A percentile compares a stretch with the other conserved stretches of the same genome.
Conservation (phyloP, 768 basidiomycete genomes). For the Mycena galericulata region DNA sequence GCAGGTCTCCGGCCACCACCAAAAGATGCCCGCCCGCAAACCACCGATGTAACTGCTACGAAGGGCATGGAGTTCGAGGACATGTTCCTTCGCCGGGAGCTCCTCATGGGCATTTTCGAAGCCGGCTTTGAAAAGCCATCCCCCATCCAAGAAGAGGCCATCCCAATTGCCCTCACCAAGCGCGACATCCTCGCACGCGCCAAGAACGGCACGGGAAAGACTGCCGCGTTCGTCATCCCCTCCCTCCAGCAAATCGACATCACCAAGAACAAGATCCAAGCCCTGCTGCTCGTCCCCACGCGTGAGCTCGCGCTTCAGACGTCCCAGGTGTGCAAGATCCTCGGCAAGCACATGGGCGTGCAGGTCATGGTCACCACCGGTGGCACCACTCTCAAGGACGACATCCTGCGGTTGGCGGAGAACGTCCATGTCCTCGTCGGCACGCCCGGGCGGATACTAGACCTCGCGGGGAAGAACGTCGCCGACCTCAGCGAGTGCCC, state of each 20-base stretch:
- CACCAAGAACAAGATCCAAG: conserved; percentile 89
- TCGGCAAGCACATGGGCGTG: conserved; percentile 94
- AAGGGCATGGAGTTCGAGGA: conserved; percentile 97
- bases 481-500: conserved; percentile 95
- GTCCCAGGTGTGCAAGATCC: conserved; percentile 97
- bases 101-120: conserved; percentile 99
- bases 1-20: conserved; percentile 83
- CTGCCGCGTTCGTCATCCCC: conserved; percentile 98
- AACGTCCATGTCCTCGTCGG: conserved; percentile 96
- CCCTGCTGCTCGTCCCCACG: conserved; percentile 96
- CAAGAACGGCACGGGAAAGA: conserved; percentile 98
- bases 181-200: conserved; percentile 96
- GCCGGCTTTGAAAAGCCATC: conserved; percentile 97
- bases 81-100: conserved; percentile 90
- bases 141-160: conserved; percentile 99
- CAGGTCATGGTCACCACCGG: conserved; percentile 99
- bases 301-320: conserved; percentile 98
- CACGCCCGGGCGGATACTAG: conserved; percentile 95
- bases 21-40: conserved; percentile 95
- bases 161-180: conserved; percentile 92
- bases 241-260: conserved; percentile 93
- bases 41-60: conserved; percentile 95
- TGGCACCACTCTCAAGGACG: conserved; percentile 97
- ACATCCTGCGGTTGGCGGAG: conserved; percentile 92
- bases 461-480: conserved; percentile 92